Evolutionary conservation across 2,329 filamentous ascomycete species (phyloP).

Genomic region (Colletotrichum gigasporum): DNA sequence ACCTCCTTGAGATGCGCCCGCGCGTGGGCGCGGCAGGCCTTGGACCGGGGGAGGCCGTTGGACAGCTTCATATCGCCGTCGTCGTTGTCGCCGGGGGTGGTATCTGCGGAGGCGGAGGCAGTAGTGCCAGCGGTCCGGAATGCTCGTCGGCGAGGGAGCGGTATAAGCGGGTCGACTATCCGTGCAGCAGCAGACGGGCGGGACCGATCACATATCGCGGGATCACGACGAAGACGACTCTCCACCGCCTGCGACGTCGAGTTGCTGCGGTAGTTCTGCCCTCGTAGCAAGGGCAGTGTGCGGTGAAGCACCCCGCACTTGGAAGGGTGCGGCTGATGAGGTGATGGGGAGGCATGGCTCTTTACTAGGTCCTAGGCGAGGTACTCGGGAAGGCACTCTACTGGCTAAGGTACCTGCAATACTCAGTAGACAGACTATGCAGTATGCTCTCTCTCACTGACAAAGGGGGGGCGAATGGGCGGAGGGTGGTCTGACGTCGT

Average conservation of each 20-base stretch:
- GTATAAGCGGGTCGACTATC: not conserved
- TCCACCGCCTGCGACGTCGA: constrained; percentile 8
- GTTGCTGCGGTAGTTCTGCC: not conserved
- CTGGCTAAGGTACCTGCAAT: no score
- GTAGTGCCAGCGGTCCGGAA: not conserved
- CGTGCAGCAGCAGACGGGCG: not conserved
- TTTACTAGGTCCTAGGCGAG: no score
- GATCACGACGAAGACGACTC: not conserved
- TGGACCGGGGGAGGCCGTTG: constrained; percentile 16
- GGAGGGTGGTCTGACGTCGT: constrained; percentile 19
- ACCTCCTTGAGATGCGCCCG: constrained; percentile 27
- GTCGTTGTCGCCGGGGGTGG: no score
- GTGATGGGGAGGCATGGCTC: constrained; percentile 20
- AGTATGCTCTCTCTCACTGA: no score
- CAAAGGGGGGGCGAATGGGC: not conserved
- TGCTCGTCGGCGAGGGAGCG: not conserved
- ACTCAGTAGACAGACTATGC: no score
- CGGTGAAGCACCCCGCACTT: constrained; percentile 25
- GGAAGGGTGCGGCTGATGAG: constrained; percentile 11
- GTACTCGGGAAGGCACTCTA: no score
- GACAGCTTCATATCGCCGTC: constrained; percentile 12
- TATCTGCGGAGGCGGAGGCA: no score
- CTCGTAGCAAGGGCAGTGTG: not conserved
- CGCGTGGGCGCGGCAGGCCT: constrained; percentile 21
- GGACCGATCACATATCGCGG: not conserved